phyloP scores from a whole-genome alignment of 2,329 filamentous ascomycete species.

The Penicillium sumatraense region DNA sequence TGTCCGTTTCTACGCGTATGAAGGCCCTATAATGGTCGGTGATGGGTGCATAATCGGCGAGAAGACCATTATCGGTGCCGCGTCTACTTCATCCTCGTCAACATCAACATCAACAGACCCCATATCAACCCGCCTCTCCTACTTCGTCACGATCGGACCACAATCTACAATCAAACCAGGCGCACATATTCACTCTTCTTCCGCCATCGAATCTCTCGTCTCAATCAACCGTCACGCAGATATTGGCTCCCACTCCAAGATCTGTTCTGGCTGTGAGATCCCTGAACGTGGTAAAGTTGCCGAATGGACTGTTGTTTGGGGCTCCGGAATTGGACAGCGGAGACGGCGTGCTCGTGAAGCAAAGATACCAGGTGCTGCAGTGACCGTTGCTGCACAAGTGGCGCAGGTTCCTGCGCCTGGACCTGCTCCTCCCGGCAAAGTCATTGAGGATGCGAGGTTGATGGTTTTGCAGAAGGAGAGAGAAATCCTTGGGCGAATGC shows the following conservation, averaged over 20 bases:
- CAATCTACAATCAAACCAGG: slow-evolving; percentile 43
- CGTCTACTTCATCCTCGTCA: slow-evolving; percentile 14
- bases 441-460: slow-evolving; percentile 66
- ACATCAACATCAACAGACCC: slow-evolving; percentile 13
- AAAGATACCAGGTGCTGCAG: slow-evolving; percentile 21
- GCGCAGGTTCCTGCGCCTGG: slow-evolving; percentile 21
- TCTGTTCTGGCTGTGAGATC: slow-evolving; percentile 68
- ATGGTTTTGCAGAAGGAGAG: slow-evolving; percentile 70
- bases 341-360: slow-evolving; percentile 44
- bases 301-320: slow-evolving; percentile 72
- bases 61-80: slow-evolving; percentile 52
- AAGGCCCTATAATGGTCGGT: slow-evolving; percentile 79
- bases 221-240: slow-evolving; percentile 38
- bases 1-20: slow-evolving; percentile 74
- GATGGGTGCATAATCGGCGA: slow-evolving; percentile 83
- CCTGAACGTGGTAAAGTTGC: slow-evolving; percentile 62
- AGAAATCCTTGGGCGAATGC: slow-evolving; percentile 68
- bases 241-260: slow-evolving; percentile 65
- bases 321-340: slow-evolving; percentile 57
- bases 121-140: slow-evolving; percentile 37
- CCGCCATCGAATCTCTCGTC: slow-evolving; percentile 52
- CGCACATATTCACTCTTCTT: slow-evolving; percentile 43
- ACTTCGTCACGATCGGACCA: slow-evolving; percentile 45
- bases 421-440: slow-evolving; percentile 56
- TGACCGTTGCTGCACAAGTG: slow-evolving; percentile 21